Evolutionary conservation across 2,329 filamentous ascomycete species (phyloP), one percentile per base, ranked within the genome.

Genomic region (Aspergillus calidoustus): DNA sequence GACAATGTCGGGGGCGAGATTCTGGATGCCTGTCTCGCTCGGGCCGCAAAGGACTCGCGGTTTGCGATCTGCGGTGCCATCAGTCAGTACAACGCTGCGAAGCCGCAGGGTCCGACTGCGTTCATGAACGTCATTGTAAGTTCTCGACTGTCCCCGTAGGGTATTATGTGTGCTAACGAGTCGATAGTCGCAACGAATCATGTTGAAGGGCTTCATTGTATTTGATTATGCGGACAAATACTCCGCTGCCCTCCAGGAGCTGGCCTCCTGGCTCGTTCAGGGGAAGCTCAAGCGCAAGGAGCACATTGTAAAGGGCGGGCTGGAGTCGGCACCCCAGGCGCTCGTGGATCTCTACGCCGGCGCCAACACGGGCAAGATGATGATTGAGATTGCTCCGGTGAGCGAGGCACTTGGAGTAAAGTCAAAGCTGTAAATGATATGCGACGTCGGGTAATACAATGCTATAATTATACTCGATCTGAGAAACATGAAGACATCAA

Each of bases 1-100:
- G 89, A 92, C 76, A 91, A 91, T 77, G 87, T 90, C 22, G 89
- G 89, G 11, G 89, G 89, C 6, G 87, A 90, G 64, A 89, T 91
- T 57, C 81, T 92, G 31, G 87, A 92, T 70, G 75, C 86, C 64
- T 88, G 87, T 49, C 80, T 92, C 44, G 78, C 76, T 3, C 82
- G 87, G n/a, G 89, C 90, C 61, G 88, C 87, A 59, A 77, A 78
- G 55, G 80, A 84, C 71, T 79, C 89, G 15, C 83, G 89, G 38
- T 90, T 92, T 73, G 86, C 89, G 66, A 89, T 90, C 76, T 92
- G 90, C 76, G 90, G 90, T 69, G 77, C 77, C 7, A 91, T 92
- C 77, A 87, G 84, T 72, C 84, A 88, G 74, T 92, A 92, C 76
- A 91, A 91, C 75, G 72, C 81, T 2, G 73, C 80, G 22, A 81